Conservation (phyloP, 23 red algal genomes). For the Gracilaria vermiculophylla region DNA sequence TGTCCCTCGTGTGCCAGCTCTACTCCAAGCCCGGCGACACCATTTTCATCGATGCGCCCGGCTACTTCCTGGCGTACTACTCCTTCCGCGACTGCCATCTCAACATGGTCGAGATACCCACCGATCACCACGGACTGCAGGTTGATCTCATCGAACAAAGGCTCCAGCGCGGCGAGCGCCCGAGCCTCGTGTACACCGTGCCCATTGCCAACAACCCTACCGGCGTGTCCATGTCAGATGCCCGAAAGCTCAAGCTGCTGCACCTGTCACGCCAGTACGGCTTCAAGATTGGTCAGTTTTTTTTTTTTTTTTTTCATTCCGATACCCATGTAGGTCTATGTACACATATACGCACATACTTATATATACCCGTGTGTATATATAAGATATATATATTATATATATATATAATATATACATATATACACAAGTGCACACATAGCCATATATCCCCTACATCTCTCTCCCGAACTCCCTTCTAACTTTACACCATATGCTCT, state of each 20-base stretch:
- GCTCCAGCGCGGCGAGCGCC: constrained; percentile 16
- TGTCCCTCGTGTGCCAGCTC: constrained; percentile 54
- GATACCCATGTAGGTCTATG: no score
- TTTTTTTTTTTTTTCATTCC: no score
- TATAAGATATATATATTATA: no score
- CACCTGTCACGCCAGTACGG: constrained; percentile 67
- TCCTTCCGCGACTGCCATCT: constrained; percentile 71
- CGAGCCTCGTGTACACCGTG: constrained; percentile 80
- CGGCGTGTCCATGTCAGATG: constrained; percentile 67
- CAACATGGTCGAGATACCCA: constrained; percentile 37
- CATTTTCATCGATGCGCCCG: constrained; percentile 68
- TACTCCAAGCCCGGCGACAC: constrained; percentile 36
- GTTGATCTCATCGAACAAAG: constrained; percentile 44
- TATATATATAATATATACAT: no score
- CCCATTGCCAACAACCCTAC: constrained; percentile 82
- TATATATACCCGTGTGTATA: no score
- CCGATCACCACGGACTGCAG: constrained; percentile 75
- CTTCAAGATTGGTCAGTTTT: constrained; percentile 71
- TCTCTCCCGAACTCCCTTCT: background rate
- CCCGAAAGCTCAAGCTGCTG: constrained; percentile 60
- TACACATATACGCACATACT: no score
- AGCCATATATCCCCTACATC: no score
- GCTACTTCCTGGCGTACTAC: constrained; percentile 84
- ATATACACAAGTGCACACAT: no score
- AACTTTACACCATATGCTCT: background rate